Evolutionary conservation across 1,284 basidiomycete species (phyloP).

Genomic region (Pisolithus thermaeus): DNA sequence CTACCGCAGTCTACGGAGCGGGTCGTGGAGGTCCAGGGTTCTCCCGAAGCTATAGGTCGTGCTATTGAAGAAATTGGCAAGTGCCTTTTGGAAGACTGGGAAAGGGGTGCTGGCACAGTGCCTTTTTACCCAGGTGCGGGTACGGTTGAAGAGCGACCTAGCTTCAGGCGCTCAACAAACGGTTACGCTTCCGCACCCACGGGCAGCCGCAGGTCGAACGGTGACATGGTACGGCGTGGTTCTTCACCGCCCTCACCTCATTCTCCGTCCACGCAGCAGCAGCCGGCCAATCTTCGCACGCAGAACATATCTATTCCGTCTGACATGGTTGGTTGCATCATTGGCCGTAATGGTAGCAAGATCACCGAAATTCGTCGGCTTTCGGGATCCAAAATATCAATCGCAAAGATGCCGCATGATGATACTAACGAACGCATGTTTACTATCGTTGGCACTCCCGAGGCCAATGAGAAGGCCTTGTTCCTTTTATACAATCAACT

Average conservation of each 20-base stretch:
- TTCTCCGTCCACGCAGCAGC: slow-evolving; percentile 50
- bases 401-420: slow-evolving; percentile 97
- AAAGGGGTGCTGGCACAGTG: slow-evolving; percentile 87
- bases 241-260: slow-evolving; percentile 56
- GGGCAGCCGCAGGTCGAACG: slow-evolving; percentile 53
- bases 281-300: slow-evolving; percentile 79
- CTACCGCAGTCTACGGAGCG: slow-evolving; percentile 98
- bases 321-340: slow-evolving; percentile 99
- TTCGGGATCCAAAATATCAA: slow-evolving; percentile 94
- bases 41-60: slow-evolving; percentile 84
- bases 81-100: slow-evolving; percentile 96
- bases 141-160: slow-evolving; percentile 64
- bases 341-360: slow-evolving; percentile 94
- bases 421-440: slow-evolving; percentile 99
- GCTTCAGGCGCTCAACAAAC: slow-evolving; percentile 41
- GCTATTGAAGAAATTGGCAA: slow-evolving; percentile 95
- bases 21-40: slow-evolving; percentile 94
- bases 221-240: slow-evolving; percentile 40
- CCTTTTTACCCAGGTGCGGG: slow-evolving; percentile 86
- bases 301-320: slow-evolving; percentile 99
- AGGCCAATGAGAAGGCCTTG: slow-evolving; percentile 94
- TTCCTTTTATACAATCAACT: slow-evolving; percentile 97
- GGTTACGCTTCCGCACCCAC: slow-evolving; percentile 40
- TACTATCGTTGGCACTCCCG: slow-evolving; percentile 94
- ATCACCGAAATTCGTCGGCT: slow-evolving; percentile 98